Conservation (phyloP, 2,329 filamentous ascomycete genomes). For the Aureobasidium sp. region DNA sequence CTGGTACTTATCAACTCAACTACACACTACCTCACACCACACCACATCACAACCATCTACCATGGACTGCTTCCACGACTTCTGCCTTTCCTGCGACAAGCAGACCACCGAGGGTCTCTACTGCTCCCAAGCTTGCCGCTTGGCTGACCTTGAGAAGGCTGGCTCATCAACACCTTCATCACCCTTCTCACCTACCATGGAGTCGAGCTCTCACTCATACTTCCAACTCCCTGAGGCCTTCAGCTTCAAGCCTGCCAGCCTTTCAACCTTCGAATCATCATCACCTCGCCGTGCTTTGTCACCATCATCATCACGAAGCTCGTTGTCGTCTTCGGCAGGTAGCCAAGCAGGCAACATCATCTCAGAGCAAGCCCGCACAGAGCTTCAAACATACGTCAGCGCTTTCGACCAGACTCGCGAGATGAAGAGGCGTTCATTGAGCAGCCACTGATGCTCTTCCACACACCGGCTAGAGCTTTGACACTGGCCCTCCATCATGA, state of each 20-base stretch:
- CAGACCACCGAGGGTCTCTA: constrained; percentile 75
- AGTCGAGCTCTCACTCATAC: constrained; percentile 14
- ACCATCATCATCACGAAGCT: constrained; percentile 71
- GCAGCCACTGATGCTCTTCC: constrained; percentile 10
- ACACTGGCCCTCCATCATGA: not conserved
- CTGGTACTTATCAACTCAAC: not conserved
- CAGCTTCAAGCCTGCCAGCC: constrained; percentile 31
- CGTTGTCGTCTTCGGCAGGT: constrained; percentile 64
- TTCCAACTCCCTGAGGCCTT: constrained; percentile 58
- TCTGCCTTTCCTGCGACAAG: constrained; percentile 89
- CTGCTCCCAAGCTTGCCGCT: constrained; percentile 84
- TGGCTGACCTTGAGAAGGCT: constrained; percentile 77
- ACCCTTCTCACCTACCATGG: constrained; percentile 17
- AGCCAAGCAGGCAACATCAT: constrained; percentile 40
- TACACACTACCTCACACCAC: not conserved
- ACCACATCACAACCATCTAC: constrained; percentile 1
- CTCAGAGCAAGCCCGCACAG: constrained; percentile 67
- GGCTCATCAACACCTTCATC: constrained; percentile 28
- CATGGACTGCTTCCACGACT: constrained; percentile 74
- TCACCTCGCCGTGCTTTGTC: constrained; percentile 27
- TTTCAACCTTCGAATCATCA: constrained; percentile 18
- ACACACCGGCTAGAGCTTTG: not conserved
- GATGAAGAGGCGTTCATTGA: constrained; percentile 34
- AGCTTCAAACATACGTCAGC: constrained; percentile 77
- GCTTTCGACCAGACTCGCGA: constrained; percentile 78